phyloP scores from a whole-genome alignment of 768 basidiomycete genomes.

The Phanerodontia chrysosporium region DNA sequence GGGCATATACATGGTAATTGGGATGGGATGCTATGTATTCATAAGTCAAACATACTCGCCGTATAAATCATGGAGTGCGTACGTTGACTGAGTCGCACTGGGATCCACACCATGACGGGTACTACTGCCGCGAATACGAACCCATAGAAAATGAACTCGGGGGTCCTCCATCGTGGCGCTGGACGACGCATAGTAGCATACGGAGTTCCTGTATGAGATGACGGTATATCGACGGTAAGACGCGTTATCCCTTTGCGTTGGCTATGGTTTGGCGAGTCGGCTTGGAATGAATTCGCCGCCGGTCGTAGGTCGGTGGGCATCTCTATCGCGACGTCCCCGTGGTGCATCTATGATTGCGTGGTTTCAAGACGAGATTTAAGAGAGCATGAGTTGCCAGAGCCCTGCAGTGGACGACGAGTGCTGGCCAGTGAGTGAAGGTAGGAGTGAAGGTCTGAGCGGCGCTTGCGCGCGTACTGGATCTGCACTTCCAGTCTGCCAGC shows the following conservation, averaged over 20 bases:
- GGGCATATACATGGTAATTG: conserved; percentile 63
- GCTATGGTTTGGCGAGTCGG: conserved; percentile 11
- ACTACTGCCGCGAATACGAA: conserved; percentile 55
- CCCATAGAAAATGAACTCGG: conserved; percentile 79
- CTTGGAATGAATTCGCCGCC: conserved; percentile 15
- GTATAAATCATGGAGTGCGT: conserved; percentile 35
- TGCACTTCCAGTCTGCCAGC: background rate
- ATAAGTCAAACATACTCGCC: no score
- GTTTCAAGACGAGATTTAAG: no score
- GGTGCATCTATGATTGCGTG: conserved; percentile 13
- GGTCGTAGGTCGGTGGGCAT: conserved; percentile 28
- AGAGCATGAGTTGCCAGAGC: background rate
- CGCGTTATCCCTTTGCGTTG: conserved; percentile 31
- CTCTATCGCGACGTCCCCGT: conserved; percentile 19
- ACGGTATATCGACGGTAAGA: conserved; percentile 57
- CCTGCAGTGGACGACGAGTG: background rate
- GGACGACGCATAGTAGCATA: conserved; percentile 24
- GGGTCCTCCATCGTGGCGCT: conserved; percentile 68
- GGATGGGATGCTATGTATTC: conserved; percentile 57
- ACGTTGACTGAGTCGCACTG: conserved; percentile 71
- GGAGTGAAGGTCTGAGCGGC: background rate
- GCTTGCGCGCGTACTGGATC: background rate
- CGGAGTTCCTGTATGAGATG: conserved; percentile 30
- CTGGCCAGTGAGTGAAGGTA: no score
- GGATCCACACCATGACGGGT: conserved; percentile 74